Percentiles rank a stretch among this genome's conserved stretches.
phyloP scores from a whole-genome alignment of 2,329 filamentous ascomycete species.

The Apiospora hydei region DNA sequence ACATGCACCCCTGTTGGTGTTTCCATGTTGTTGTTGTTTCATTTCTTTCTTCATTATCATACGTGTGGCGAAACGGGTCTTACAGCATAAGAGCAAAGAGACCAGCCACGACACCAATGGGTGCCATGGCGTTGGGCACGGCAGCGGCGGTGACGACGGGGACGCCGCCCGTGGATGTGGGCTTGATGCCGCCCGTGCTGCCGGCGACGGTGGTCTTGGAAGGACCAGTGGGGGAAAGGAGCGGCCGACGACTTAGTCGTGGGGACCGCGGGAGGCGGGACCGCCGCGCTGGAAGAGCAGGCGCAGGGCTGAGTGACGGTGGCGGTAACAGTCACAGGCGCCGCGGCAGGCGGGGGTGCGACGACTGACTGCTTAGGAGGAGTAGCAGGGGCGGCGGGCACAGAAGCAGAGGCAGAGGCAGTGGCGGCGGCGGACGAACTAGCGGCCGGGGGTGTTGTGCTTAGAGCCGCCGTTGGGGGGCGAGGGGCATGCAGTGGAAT shows the following conservation, averaged over 20 bases:
- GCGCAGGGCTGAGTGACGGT: conserved; percentile 10
- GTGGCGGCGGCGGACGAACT: neutral
- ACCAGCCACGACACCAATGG: conserved; percentile 16
- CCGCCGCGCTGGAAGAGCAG: conserved; percentile 6
- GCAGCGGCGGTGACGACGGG: conserved; percentile 20
- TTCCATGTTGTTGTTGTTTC: neutral
- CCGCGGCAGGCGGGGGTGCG: neutral
- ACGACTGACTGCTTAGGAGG: conserved; percentile 1
- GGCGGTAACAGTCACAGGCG: conserved; percentile 11
- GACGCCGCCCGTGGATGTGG: neutral
- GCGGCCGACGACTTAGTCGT: neutral
- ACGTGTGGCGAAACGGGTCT: neutral
- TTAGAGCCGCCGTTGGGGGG: conserved; percentile 10
- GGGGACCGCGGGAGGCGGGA: conserved; percentile 8
- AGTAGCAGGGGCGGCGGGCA: neutral
- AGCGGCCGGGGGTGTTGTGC: conserved; percentile 13
- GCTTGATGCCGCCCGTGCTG: conserved; percentile 21
- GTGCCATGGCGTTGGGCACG: neutral
- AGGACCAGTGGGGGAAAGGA: conserved; percentile 6
- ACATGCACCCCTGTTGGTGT: neutral
- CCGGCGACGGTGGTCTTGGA: conserved; percentile 17
- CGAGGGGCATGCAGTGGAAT: conserved; percentile 1
- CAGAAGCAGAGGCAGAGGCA: neutral
- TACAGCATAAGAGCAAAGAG: conserved; percentile 13
- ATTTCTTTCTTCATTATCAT: neutral